Evolutionary conservation across 352 stramenopile species (phyloP).

Genomic region (Phytophthora chlamydospora): DNA sequence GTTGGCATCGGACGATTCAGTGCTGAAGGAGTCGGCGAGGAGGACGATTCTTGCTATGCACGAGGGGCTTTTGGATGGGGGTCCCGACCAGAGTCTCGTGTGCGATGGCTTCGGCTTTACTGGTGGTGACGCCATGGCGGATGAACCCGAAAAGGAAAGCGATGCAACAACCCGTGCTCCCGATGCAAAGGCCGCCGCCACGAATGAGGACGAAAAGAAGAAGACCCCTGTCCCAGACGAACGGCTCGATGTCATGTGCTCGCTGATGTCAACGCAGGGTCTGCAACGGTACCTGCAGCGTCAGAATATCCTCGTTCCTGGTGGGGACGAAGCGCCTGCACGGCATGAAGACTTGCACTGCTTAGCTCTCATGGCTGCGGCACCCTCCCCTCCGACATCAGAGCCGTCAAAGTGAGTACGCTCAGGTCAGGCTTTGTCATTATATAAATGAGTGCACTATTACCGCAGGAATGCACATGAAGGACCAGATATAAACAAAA

Average conservation of each 20-base stretch:
- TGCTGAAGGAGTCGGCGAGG: slow-evolving; percentile 50
- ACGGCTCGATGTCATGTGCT: slow-evolving; percentile 81
- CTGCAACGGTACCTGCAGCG: slow-evolving; percentile 69
- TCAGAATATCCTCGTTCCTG: slow-evolving; percentile 57
- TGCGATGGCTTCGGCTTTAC: slow-evolving; percentile 41
- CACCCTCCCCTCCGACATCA: slow-evolving; percentile 2
- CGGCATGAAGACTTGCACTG: slow-evolving; percentile 77
- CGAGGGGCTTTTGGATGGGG: slow-evolving; percentile 51
- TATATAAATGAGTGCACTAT: slow-evolving; percentile 6
- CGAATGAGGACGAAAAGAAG: slow-evolving; percentile 16
- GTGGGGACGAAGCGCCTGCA: slow-evolving; percentile 25
- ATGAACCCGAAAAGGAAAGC: slow-evolving; percentile 22
- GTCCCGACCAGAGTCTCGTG: slow-evolving; percentile 18
- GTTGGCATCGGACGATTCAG: slow-evolving; percentile 57
- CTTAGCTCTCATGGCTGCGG: slow-evolving; percentile 63
- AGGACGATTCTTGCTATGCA: slow-evolving; percentile 73
- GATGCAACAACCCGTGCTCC: not conserved
- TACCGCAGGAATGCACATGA: slow-evolving; percentile 1
- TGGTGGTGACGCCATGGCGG: slow-evolving; percentile 22
- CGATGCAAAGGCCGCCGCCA: slow-evolving; percentile 2
- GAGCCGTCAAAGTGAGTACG: slow-evolving; percentile 19
- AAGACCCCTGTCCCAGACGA: slow-evolving; percentile 32
- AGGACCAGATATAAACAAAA: slow-evolving; percentile 17
- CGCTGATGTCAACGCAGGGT: slow-evolving; percentile 75
- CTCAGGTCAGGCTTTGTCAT: not conserved